Evolutionary conservation across 768 basidiomycete genomes (phyloP), one percentile per base, ranked within the genome.

Genomic region (Clavaria fumosa): DNA sequence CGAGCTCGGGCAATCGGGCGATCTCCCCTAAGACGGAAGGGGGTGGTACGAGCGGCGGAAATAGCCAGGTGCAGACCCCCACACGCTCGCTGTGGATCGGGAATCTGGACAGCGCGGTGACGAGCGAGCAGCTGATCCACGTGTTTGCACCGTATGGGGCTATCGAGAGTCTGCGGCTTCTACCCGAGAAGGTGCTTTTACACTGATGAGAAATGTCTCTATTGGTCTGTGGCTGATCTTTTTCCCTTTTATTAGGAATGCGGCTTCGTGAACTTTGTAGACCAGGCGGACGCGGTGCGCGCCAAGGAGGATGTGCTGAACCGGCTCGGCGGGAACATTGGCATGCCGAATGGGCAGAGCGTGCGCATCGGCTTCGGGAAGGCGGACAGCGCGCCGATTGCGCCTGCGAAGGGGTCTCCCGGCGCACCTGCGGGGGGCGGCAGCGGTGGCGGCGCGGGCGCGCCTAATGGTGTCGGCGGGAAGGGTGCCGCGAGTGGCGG

Each of bases 321-420:
- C 56, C 77, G 93, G 17, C 71, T 96, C 18, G 89, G 89, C 33
- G 91, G 93, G 5, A 83, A 86, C 47, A 89, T 95, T 43, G 82
- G 84, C 37, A 82, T 91, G 73, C 81, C 85, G 3, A 93, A 91
- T 46, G 89, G 90, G 10, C 88, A 90, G 55, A 88, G 86, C 1
- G 93, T 99, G 37, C 79, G 95, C 32, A 91, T 99, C 50, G 95
- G 95, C 2, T 99, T 95, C 53, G 95, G 93, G 18, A 99, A 97
- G 55, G 89, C 89, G 2, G 91, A 96, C 50, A 91, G 89, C 47
- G 93, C 88, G 4, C 93, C 93, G 21, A 77, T 85, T 27, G 83
- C 88, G 5, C 83, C 88, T 11, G 76, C 84, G 23, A 86, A 85
- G 48, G 80, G 80, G 18, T 68, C 69, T 18, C 63, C 75, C 10